Conservation (phyloP, 768 basidiomycete genomes). For the Kockovaella imperatae region DNA sequence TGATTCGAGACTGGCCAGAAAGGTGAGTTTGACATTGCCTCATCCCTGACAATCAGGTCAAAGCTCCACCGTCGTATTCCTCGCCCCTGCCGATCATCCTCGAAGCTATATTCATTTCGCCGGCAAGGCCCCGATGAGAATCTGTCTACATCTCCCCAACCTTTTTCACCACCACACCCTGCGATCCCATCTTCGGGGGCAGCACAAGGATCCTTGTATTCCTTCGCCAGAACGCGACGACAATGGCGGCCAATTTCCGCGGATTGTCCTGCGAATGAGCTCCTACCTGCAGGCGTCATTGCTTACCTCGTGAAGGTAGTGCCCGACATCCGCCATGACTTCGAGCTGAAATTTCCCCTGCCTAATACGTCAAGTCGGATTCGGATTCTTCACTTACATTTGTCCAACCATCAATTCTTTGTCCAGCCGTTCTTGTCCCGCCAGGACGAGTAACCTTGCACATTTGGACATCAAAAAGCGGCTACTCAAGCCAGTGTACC, state of each 20-base stretch:
- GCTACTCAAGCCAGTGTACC: constrained; percentile 78
- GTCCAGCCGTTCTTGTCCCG: constrained; percentile 87
- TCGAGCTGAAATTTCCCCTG: constrained; percentile 82
- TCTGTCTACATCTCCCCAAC: constrained; percentile 25
- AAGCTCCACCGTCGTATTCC: constrained; percentile 9
- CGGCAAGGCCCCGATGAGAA: constrained; percentile 8
- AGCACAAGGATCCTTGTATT: constrained; percentile 50
- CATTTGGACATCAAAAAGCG: constrained; percentile 68
- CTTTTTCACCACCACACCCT: constrained; percentile 11
- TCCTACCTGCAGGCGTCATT: not conserved
- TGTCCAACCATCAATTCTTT: constrained; percentile 91
- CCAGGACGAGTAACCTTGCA: constrained; percentile 79
- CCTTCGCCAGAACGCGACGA: constrained; percentile 83
- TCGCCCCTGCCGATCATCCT: constrained; percentile 21
- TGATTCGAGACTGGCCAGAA: constrained; percentile 1
- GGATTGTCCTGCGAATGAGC: constrained; percentile 68
- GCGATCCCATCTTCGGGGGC: constrained; percentile 36
- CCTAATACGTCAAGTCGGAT: constrained; percentile 17
- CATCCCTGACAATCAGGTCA: not conserved
- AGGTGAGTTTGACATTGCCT: constrained; percentile 9
- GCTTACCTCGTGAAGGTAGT: constrained; percentile 85
- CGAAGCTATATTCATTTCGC: constrained; percentile 29
- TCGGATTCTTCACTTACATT: constrained; percentile 57
- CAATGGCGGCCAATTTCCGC: constrained; percentile 62
- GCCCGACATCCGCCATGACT: constrained; percentile 78